Conservation (phyloP, 306 rosid species). For the Citrullus mucosospermus region DNA sequence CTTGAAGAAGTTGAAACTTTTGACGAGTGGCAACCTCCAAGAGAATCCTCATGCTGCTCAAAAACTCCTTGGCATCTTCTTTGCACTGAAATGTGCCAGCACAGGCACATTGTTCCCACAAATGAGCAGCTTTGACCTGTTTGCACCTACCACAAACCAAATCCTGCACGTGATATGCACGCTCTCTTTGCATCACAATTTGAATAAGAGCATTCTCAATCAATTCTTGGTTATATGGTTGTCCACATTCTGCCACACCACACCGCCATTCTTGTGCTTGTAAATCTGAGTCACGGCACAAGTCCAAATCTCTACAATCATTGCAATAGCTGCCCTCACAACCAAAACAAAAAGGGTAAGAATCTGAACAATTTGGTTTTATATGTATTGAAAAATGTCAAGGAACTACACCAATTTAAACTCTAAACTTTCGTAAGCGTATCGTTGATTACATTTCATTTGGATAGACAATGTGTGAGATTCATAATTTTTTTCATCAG, state of each 20-base stretch:
- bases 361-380: conserved; percentile 18
- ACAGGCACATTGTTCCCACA: conserved; percentile 72
- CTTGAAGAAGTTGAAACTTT: conserved; percentile 70
- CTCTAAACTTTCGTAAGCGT: no score
- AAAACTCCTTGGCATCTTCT: conserved; percentile 43
- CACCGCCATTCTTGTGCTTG: conserved; percentile 67
- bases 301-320: conserved; percentile 80
- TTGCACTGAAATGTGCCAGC: conserved; percentile 70
- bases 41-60: conserved; percentile 47
- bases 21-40: conserved; percentile 50
- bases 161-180: conserved; percentile 74
- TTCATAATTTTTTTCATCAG: no score
- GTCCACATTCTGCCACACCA: conserved; percentile 75
- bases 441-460: no score
- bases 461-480: no score
- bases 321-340: conserved; percentile 54
- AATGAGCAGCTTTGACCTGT: conserved; percentile 76
- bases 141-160: conserved; percentile 52
- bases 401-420: no score
- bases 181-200: conserved; percentile 74
- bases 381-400: conserved; percentile 15
- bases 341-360: neutral
- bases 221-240: conserved; percentile 68
- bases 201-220: conserved; percentile 72
- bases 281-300: conserved; percentile 58